These are phyloP conservation scores for Thermothelomyces thermophilus DNA, from an alignment of 2,329 filamentous ascomycete species.

Conservation along the genomic window DNA sequence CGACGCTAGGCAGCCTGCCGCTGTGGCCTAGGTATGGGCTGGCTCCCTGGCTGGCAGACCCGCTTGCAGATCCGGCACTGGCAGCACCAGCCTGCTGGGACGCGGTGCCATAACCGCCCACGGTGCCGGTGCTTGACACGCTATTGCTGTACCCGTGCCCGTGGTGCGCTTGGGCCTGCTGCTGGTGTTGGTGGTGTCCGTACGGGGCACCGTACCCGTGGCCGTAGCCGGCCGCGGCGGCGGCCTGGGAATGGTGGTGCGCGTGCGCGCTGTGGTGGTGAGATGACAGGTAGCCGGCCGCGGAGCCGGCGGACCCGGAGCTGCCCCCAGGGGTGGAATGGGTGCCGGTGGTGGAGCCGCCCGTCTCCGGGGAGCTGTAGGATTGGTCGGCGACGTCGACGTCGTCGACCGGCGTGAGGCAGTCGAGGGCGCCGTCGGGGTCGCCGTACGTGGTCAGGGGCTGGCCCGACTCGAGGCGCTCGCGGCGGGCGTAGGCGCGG, in stretches of 20 bases:
- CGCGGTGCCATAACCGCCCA: constrained; percentile 3
- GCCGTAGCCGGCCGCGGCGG: constrained; percentile 17
- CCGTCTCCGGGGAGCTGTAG: constrained; percentile 50
- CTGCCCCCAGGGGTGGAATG: constrained; percentile 36
- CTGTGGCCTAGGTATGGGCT: constrained; percentile 44
- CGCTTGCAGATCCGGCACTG: not conserved
- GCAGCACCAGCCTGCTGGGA: not conserved
- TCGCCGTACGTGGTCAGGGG: constrained; percentile 51
- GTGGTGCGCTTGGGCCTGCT: constrained; percentile 12
- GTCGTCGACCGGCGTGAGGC: constrained; percentile 53
- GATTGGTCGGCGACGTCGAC: constrained; percentile 43
- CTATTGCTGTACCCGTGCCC: constrained; percentile 47
- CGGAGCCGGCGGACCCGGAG: constrained; percentile 28
- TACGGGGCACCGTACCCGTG: constrained; percentile 16
- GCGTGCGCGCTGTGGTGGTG: constrained; percentile 18
- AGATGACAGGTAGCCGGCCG: constrained; percentile 19
- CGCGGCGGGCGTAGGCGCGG: constrained; percentile 59
- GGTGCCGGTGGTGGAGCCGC: constrained; percentile 34
- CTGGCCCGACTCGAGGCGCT: constrained; percentile 48
- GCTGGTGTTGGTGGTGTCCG: constrained; percentile 25
- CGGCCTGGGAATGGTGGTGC: constrained; percentile 3
- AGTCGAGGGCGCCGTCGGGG: constrained; percentile 58
- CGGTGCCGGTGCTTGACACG: constrained; percentile 42
- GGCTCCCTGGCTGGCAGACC: constrained; percentile 31
- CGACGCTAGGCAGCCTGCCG: constrained; percentile 45